These are phyloP conservation scores for Huntiella omanensis DNA, from an alignment of 2,329 filamentous ascomycete genomes.

Conservation along the genomic window DNA sequence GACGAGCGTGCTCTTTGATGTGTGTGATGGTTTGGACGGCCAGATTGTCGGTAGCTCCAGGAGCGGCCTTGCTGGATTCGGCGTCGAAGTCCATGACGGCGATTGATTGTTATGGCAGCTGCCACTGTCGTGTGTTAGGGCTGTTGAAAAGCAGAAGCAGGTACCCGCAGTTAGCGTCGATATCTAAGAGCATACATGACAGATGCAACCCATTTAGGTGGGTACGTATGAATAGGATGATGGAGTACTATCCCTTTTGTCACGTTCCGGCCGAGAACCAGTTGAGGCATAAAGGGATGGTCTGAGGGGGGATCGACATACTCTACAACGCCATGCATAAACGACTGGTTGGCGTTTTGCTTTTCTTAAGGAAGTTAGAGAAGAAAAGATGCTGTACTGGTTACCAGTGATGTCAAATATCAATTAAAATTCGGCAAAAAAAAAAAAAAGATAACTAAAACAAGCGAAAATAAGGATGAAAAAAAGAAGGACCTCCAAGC, in stretches of 20 bases:
- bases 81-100: too few species aligned
- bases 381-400: too few species aligned
- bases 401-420: background rate
- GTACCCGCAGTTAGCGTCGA: too few species aligned
- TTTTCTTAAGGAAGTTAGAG: too few species aligned
- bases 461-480: constrained; percentile 1
- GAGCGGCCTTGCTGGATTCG: too few species aligned
- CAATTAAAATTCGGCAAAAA: background rate
- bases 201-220: too few species aligned
- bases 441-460: constrained; percentile 1
- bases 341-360: background rate
- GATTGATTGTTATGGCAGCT: too few species aligned
- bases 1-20: constrained; percentile 3
- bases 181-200: too few species aligned
- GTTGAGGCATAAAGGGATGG: background rate
- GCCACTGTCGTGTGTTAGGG: too few species aligned
- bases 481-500: background rate
- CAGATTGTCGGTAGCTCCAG: too few species aligned
- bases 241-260: background rate
- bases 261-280: background rate
- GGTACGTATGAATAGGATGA: background rate
- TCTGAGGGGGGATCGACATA: constrained; percentile 6
- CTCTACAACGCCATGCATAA: constrained; percentile 10
- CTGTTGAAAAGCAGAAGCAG: too few species aligned
- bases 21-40: constrained; percentile 2